Evolutionary conservation across 148 eudicot species (phyloP).

Genomic region (Persicaria tinctoria): DNA sequence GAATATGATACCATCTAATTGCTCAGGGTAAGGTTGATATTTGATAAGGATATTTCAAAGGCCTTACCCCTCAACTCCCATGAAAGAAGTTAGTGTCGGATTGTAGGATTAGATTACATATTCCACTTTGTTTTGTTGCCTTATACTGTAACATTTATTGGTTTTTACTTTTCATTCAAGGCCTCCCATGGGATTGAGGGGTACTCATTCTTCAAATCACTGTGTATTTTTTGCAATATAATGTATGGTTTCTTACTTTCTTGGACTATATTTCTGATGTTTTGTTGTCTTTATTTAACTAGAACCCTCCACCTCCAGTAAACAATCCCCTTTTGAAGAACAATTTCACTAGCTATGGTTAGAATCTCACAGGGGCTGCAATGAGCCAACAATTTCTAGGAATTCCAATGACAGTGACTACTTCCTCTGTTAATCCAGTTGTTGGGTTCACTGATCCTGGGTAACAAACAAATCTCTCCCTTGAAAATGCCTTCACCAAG

Average conservation of each 20-base stretch:
- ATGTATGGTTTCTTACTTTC: neutral
- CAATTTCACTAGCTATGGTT: slow-evolving; percentile 2
- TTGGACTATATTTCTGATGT: slow-evolving; percentile 2
- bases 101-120: neutral
- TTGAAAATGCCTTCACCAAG: neutral
- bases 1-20: neutral
- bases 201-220: slow-evolving; percentile 4
- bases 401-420: slow-evolving; percentile 17
- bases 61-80: neutral
- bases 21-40: neutral
- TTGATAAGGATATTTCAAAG: neutral
- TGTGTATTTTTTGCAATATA: neutral
- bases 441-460: slow-evolving; percentile 35
- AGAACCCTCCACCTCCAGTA: neutral
- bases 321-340: slow-evolving; percentile 1
- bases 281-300: neutral
- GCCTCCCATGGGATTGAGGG: neutral
- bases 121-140: neutral
- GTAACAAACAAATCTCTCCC: slow-evolving; percentile 16
- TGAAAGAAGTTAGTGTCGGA: neutral
- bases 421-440: slow-evolving; percentile 24
- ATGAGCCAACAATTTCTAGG: slow-evolving; percentile 22
- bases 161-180: neutral
- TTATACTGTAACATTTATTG: neutral
- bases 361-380: slow-evolving; percentile 7